Evolutionary conservation across 768 basidiomycete genomes (phyloP), one percentile per base, ranked within the genome.

Genomic region (Xerocomellus dryophilus): DNA sequence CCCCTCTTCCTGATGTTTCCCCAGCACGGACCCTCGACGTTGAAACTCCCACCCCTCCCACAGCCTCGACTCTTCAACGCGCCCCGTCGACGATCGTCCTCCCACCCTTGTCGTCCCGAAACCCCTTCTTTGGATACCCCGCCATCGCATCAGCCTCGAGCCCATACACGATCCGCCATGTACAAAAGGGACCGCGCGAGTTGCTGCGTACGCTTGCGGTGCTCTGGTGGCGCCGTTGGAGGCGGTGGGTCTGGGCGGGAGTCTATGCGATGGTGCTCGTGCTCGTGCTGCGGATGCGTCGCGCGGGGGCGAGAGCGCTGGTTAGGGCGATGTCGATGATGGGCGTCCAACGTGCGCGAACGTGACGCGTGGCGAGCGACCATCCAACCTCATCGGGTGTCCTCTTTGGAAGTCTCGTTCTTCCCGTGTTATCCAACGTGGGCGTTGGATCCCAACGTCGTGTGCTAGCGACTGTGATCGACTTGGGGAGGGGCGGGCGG

Each of bases 91-190:
- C 57, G 42, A 49, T 61, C 21, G 14, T 21, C 17, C 58, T 82
- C 39, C 76, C 84, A 9, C 76, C 85, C 18, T 81, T 79, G 29
- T 89, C 88, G 25, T 64, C 73, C 35, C 70, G 81, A 38, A 90
- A 89, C 58, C 89, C 89, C 2, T 90, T 84, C 69, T 91, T 81
- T 57, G 88, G 88, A 4, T 90, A 90, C 63, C 85, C 88, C 7
- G 75, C 76, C 12, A 31, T 59, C 38, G 39, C 74, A 6, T 66
- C 68, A 60, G 53, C 67, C 61, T 43, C 62, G 21, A 47, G 43
- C 8, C 71, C 77, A 15, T 71, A 77, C 46, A 68, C 73, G 15
- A 74, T 86, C 57, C 78, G 76, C 35, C 76, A 83, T 65, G 85
- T 85, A 36, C 86, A 83, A 32, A 79, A 81, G 52, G 80, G 88